Conservation (phyloP, 106 monocot species). For the Posidonia australis region DNA sequence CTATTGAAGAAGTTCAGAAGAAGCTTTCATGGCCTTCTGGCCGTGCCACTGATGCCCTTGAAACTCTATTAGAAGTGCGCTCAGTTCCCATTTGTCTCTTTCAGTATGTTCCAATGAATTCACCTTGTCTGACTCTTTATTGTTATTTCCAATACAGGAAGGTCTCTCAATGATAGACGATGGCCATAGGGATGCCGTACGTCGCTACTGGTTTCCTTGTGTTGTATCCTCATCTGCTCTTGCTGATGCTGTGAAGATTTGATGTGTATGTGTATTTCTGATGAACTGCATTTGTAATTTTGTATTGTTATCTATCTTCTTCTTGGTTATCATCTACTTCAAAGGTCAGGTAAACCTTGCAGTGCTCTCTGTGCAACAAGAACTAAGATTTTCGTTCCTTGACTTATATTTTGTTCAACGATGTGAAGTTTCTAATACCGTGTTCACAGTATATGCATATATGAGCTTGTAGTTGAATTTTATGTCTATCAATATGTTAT, state of each 20-base stretch:
- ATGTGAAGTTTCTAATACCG: no score
- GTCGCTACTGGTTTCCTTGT: conserved; percentile 94
- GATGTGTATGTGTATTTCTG: background rate
- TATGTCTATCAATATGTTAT: no score
- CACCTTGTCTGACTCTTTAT: background rate
- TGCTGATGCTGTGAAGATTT: conserved; percentile 1
- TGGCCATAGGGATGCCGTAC: conserved; percentile 71
- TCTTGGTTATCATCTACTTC: no score
- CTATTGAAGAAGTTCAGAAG: conserved; percentile 65
- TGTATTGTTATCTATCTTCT: no score
- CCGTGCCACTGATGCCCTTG: conserved; percentile 73
- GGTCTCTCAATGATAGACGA: conserved; percentile 98
- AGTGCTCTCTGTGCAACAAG: no score
- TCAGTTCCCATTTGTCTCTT: background rate
- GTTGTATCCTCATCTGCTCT: conserved; percentile 45
- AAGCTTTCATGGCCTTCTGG: conserved; percentile 83
- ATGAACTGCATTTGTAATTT: no score
- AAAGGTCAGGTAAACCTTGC: no score
- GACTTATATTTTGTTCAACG: no score
- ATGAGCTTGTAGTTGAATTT: no score
- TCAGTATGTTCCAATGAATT: background rate
- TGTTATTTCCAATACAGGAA: conserved; percentile 29
- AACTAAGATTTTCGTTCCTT: no score
- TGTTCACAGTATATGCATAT: no score
- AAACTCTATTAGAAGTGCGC: conserved; percentile 66